Conservation (phyloP, 2,329 filamentous ascomycete genomes). For the Aspergillus latus region DNA sequence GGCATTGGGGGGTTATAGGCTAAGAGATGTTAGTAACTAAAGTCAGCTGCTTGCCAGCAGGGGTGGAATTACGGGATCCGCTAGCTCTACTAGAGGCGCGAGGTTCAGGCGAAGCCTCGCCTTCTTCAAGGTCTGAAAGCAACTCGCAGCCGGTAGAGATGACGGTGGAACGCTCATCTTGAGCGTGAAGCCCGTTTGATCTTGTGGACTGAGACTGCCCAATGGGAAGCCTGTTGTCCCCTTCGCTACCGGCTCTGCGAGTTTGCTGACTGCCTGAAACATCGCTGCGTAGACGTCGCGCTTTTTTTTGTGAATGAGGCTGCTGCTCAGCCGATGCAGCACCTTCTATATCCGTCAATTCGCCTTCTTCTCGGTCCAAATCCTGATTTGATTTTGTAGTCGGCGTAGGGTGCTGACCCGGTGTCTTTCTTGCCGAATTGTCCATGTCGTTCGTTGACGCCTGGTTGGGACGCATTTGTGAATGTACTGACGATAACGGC, state of each 20-base stretch:
- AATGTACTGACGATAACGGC: conserved; percentile 18
- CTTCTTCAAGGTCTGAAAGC: conserved; percentile 26
- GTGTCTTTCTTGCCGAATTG: conserved; percentile 14
- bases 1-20: conserved; percentile 38
- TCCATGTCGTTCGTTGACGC: conserved; percentile 11
- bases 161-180: neutral
- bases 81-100: conserved; percentile 29
- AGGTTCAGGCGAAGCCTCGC: conserved; percentile 26
- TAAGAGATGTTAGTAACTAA: conserved; percentile 25
- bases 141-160: neutral
- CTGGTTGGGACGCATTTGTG: conserved; percentile 11
- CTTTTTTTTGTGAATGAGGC: neutral
- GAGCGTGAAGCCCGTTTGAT: neutral
- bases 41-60: neutral
- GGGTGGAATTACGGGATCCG: conserved; percentile 31
- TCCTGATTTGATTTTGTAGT: conserved; percentile 35
- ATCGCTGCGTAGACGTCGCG: neutral
- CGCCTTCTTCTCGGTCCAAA: conserved; percentile 67
- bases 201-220: neutral
- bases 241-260: neutral
- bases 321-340: neutral
- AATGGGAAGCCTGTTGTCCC: neutral
- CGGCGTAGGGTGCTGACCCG: conserved; percentile 10
- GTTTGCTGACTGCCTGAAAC: neutral
- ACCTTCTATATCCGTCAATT: conserved; percentile 69